Percentiles rank a stretch among this genome's conserved stretches.
Conservation (phyloP, 352 stramenopile genomes). For the Phytophthora macrochlamydospora region DNA sequence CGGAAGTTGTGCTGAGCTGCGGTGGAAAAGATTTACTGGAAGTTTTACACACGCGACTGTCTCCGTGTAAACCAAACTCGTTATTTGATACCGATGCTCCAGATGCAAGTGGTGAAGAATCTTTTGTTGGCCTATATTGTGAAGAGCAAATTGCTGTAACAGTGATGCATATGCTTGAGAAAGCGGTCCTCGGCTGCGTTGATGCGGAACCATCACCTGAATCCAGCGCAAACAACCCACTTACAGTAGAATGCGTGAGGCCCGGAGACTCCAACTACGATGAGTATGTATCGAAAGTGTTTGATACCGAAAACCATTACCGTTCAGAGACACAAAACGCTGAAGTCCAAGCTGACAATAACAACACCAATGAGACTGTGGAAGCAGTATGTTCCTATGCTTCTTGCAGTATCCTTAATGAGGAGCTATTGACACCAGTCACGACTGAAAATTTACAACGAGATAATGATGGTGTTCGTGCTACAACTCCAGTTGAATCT, state of each 20-base stretch:
- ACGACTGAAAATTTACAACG: not conserved
- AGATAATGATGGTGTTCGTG: not conserved
- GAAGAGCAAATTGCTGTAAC: conserved; percentile 22
- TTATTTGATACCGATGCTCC: not conserved
- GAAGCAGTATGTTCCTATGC: not conserved
- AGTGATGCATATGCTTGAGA: conserved; percentile 36
- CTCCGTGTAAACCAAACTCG: not conserved
- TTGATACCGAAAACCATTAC: conserved; percentile 33
- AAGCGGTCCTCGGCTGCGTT: conserved; percentile 24
- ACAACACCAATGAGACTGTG: not conserved
- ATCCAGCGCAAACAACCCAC: conserved; percentile 2
- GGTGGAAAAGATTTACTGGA: conserved; percentile 50
- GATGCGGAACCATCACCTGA: conserved; percentile 13
- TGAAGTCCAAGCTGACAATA: not conserved
- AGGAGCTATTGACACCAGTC: conserved; percentile 3
- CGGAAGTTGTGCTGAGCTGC: conserved; percentile 52
- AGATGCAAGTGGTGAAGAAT: not conserved
- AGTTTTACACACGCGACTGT: conserved; percentile 25
- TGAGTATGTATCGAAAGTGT: conserved; percentile 35
- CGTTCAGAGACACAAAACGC: conserved; percentile 32
- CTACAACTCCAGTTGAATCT: conserved; percentile 5
- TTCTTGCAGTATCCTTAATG: not conserved
- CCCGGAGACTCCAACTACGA: conserved; percentile 43
- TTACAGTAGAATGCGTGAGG: not conserved
- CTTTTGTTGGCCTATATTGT: conserved; percentile 1